Evolutionary conservation across 495 filamentous ascomycete genomes (phyloP), one percentile per base, ranked within the genome.

Genomic region (Xylaria castorea): DNA sequence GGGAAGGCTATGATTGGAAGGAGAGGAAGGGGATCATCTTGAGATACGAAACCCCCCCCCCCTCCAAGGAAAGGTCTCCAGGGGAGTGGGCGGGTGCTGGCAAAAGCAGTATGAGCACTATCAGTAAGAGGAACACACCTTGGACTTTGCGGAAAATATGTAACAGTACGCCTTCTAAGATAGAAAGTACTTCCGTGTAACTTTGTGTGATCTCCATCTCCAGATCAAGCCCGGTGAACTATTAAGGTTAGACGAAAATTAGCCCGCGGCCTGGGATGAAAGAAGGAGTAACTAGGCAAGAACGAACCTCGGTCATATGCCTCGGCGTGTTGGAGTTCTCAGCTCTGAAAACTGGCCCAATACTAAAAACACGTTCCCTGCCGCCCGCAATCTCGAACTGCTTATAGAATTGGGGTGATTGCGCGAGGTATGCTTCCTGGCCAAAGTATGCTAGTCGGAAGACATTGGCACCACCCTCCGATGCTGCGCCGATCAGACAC

Each of bases 321-420:
- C 96, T 87, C 77, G 97, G 94, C 1, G 96, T 99, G 79, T 97
- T 97, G 68, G 92, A 95, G 81, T 98, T 97, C 85, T 98, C 96
- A 0, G 96, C 96, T 79, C 95, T 89, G 90, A 97, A 99, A 11
- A 98, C 95, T 5, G 93, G 92, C 0, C 93, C 93, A 69, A 97
- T 91, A 78, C 94, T 92, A 79, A 93, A 98, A 14, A 99, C 95
- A 70, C 90, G 91, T 79, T 95, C 90, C 81, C 96, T 89, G 66
- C 97, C 96, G 76, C 94, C 94, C 30, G 95, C 94, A 76, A 99
- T 97, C 79, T 94, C 91, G 87, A 97, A 94, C 76, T 99, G 96
- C 85, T 99, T 98, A 81, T 97, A 95, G 62, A 99, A 89, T 81
- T 99, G 96, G 16, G 96, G 96, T 1, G 79, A 82, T 83, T 97